Conservation (phyloP, 148 eudicot species). For the Nepenthes mirabilis region DNA sequence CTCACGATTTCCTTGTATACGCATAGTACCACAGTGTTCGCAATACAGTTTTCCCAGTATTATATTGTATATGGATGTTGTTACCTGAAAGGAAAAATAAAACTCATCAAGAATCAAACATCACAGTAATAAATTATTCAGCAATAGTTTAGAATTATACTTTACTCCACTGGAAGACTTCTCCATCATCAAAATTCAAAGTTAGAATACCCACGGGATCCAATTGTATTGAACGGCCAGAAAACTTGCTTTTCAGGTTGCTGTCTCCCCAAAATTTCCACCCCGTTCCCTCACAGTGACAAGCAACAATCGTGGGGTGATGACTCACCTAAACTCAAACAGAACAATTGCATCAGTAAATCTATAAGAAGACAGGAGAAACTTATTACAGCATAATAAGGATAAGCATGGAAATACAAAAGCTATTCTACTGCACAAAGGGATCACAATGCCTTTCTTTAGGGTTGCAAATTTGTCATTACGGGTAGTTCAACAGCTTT, state of each 20-base stretch:
- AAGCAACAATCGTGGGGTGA: slow-evolving; percentile 91
- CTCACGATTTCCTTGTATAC: slow-evolving; percentile 59
- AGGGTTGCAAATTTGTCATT: no score
- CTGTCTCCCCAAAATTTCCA: slow-evolving; percentile 93
- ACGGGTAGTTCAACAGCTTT: no score
- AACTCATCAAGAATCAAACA: background rate
- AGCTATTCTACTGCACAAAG: no score
- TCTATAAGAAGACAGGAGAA: background rate
- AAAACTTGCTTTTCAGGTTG: slow-evolving; percentile 86
- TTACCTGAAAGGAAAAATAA: slow-evolving; percentile 41
- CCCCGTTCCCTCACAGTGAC: slow-evolving; percentile 90
- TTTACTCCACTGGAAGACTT: slow-evolving; percentile 93
- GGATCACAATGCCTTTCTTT: no score
- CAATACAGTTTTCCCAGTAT: slow-evolving; percentile 86
- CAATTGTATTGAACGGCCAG: slow-evolving; percentile 96
- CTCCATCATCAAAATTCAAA: slow-evolving; percentile 87
- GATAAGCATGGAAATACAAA: background rate
- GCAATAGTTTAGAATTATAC: slow-evolving; percentile 17
- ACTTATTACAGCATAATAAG: no score
- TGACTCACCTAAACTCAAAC: slow-evolving; percentile 63
- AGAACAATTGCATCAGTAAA: background rate
- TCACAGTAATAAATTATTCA: background rate
- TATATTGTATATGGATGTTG: slow-evolving; percentile 89
- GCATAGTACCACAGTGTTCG: slow-evolving; percentile 93
- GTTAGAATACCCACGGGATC: slow-evolving; percentile 89